These are phyloP conservation scores for Monosporascus sp. DNA, from an alignment of 2,329 filamentous ascomycete species.

Conservation along the genomic window DNA sequence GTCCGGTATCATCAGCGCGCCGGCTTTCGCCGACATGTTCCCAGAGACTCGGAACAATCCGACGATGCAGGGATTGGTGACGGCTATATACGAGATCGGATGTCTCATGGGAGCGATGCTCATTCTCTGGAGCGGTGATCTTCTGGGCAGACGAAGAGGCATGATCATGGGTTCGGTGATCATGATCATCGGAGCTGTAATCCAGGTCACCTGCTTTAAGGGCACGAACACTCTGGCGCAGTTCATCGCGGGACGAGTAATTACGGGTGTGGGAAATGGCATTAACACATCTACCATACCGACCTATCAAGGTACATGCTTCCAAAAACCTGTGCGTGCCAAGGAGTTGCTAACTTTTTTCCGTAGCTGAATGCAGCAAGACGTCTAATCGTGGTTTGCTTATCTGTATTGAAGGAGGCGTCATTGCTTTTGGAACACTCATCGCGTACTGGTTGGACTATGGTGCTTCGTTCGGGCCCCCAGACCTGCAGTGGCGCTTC, in stretches of 20 bases:
- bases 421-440: slow-evolving; percentile 39
- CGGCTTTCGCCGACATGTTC: slow-evolving; percentile 44
- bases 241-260: slow-evolving; percentile 41
- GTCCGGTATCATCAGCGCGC: slow-evolving; percentile 47
- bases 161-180: slow-evolving; percentile 51
- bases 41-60: slow-evolving; percentile 34
- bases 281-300: slow-evolving; percentile 43
- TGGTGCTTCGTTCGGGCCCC: slow-evolving; percentile 36
- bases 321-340: no score
- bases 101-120: slow-evolving; percentile 41
- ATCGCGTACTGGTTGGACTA: slow-evolving; percentile 48
- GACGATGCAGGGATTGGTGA: slow-evolving; percentile 42
- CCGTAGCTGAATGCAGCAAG: slow-evolving; percentile 37
- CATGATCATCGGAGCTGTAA: slow-evolving; percentile 55
- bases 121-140: slow-evolving; percentile 48
- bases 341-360: slow-evolving; percentile 2
- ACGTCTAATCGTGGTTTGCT: slow-evolving; percentile 37
- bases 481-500: slow-evolving; percentile 48
- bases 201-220: slow-evolving; percentile 42
- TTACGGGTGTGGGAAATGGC: slow-evolving; percentile 49
- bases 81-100: slow-evolving; percentile 42
- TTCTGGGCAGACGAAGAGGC: slow-evolving; percentile 44
- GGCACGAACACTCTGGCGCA: slow-evolving; percentile 31
- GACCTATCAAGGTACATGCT: slow-evolving; percentile 34
- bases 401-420: slow-evolving; percentile 39